Evolutionary conservation across 768 basidiomycete species (phyloP).

Genomic region (Trichaptum fuscoviolaceum): DNA sequence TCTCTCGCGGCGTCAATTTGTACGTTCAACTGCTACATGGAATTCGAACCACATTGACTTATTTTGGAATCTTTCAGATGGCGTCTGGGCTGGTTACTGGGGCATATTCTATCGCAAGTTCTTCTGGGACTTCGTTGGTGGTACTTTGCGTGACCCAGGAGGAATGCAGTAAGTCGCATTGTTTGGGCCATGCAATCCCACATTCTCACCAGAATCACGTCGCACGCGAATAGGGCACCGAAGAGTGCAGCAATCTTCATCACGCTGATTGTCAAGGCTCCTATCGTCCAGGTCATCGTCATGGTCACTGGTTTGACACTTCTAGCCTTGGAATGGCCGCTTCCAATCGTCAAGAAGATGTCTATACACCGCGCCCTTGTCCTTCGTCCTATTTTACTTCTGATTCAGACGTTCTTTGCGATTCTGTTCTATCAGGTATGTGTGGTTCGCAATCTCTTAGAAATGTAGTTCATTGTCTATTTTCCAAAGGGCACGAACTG

Average conservation of each 20-base stretch:
- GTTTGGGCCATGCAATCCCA: not conserved
- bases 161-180: conserved; percentile 61
- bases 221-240: conserved; percentile 42
- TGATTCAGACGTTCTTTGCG: conserved; percentile 57
- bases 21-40: conserved; percentile 35
- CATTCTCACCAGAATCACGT: not conserved
- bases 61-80: conserved; percentile 39
- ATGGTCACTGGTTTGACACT: conserved; percentile 57
- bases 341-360: conserved; percentile 50
- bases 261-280: conserved; percentile 68
- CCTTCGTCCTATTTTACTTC: conserved; percentile 54
- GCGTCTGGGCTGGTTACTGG: conserved; percentile 77
- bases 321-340: conserved; percentile 67
- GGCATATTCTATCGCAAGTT: conserved; percentile 86
- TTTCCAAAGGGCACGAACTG: conserved; percentile 73
- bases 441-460: conserved; percentile 1
- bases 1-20: conserved; percentile 67
- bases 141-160: conserved; percentile 71
- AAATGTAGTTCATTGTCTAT: conserved; percentile 5
- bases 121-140: conserved; percentile 94
- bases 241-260: conserved; percentile 59
- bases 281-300: conserved; percentile 65
- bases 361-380: conserved; percentile 62
- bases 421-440: conserved; percentile 75
- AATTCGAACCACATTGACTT: conserved; percentile 1